Evolutionary conservation across 2,329 filamentous ascomycete genomes (phyloP).

Genomic region (Seiridium unicorne): DNA sequence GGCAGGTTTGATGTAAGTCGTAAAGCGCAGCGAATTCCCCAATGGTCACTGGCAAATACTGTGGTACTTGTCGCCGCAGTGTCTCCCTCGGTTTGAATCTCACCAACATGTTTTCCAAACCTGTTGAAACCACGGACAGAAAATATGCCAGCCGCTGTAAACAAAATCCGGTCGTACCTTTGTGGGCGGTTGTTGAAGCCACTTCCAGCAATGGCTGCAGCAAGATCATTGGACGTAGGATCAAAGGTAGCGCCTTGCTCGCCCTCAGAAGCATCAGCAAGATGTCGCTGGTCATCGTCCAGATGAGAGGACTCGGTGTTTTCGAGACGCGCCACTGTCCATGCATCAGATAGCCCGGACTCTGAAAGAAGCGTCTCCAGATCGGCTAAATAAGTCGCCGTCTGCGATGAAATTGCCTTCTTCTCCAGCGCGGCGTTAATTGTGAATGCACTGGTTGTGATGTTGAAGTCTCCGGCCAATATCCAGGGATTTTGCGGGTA

Average conservation of each 20-base stretch:
- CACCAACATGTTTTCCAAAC: slow-evolving; percentile 43
- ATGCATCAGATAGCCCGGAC: slow-evolving; percentile 50
- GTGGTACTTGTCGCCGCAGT: too few relatives aligned
- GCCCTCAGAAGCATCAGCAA: slow-evolving; percentile 46
- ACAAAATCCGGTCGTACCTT: slow-evolving; percentile 63
- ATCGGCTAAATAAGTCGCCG: slow-evolving; percentile 37
- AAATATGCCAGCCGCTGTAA: slow-evolving; percentile 40
- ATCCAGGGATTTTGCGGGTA: slow-evolving; percentile 50
- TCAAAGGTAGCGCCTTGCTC: slow-evolving; percentile 67
- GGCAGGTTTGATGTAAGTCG: slow-evolving; percentile 15
- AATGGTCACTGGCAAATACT: slow-evolving; percentile 53
- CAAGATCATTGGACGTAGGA: slow-evolving; percentile 54
- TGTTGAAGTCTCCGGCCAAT: slow-evolving; percentile 64
- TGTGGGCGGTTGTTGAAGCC: slow-evolving; percentile 56
- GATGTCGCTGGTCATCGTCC: slow-evolving; percentile 15
- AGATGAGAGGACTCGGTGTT: slow-evolving; percentile 38
- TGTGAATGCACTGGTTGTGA: slow-evolving; percentile 57
- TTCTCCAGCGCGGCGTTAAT: slow-evolving; percentile 51
- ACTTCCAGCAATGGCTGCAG: slow-evolving; percentile 45
- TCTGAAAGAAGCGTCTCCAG: slow-evolving; percentile 47
- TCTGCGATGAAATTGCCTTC: slow-evolving; percentile 51
- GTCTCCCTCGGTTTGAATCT: not conserved
- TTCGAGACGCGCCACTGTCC: slow-evolving; percentile 43
- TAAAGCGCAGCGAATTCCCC: slow-evolving; percentile 50
- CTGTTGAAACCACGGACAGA: slow-evolving; percentile 49